A percentile compares a stretch with the other conserved stretches of the same genome.
Conservation (phyloP, 768 basidiomycete species). For the Naganishia vishniacii region DNA sequence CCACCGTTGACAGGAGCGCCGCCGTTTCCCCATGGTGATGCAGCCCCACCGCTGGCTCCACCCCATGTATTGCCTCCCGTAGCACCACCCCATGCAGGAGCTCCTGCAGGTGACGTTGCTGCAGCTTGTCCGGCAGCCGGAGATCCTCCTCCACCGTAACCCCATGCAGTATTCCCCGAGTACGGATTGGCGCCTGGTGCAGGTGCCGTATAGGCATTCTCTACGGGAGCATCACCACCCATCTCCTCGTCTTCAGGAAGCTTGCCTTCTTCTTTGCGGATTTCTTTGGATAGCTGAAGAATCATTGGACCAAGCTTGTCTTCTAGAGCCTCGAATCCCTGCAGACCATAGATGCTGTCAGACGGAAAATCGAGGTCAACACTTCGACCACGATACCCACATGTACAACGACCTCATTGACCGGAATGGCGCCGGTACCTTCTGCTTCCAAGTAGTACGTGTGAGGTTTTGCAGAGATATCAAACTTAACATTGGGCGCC, state of each 20-base stretch:
- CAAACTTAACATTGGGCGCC: constrained; percentile 71
- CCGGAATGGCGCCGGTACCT: constrained; percentile 63
- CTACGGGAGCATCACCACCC: neutral
- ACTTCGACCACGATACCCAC: neutral
- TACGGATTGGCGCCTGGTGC: neutral
- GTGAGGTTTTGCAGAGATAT: constrained; percentile 77
- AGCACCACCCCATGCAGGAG: neutral
- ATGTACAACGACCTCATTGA: constrained; percentile 29
- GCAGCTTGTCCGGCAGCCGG: neutral
- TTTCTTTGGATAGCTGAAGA: constrained; percentile 10
- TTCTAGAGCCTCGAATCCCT: constrained; percentile 30
- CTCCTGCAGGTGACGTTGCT: neutral
- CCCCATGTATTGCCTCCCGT: neutral
- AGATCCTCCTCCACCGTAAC: neutral
- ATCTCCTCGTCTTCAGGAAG: constrained; percentile 16
- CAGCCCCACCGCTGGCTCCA: neutral
- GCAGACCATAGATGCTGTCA: no score
- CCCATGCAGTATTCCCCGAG: neutral
- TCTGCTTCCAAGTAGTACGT: constrained; percentile 94
- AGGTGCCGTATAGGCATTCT: neutral
- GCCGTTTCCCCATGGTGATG: constrained; percentile 11
- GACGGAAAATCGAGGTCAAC: neutral
- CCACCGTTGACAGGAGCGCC: no score
- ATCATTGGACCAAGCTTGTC: constrained; percentile 29
- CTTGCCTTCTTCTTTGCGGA: constrained; percentile 20